Evolutionary conservation across 2,329 filamentous ascomycete species (phyloP).

Genomic region (Talaromyces sp.): DNA sequence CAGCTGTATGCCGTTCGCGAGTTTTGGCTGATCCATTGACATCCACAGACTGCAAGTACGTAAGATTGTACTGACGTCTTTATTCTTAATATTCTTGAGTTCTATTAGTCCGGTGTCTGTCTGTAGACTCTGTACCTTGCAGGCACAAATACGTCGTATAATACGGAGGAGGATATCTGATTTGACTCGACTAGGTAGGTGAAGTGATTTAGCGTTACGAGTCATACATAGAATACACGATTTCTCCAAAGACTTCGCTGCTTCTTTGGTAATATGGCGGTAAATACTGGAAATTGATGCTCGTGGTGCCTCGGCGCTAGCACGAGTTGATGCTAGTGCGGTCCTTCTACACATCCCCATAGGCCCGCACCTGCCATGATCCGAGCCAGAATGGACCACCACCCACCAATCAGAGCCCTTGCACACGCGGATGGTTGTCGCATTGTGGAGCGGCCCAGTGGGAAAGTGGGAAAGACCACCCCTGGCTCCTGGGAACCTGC

Average conservation of each 20-base stretch:
- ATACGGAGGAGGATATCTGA: neutral
- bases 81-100: neutral
- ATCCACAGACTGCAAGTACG: neutral
- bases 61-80: neutral
- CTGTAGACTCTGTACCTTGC: neutral
- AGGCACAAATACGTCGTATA: no score
- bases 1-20: no score
- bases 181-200: neutral
- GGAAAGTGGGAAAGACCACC: slow-evolving; percentile 9
- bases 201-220: neutral
- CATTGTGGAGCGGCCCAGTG: neutral
- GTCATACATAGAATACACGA: neutral
- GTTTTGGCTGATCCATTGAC: neutral
- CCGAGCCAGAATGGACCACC: neutral
- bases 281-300: neutral
- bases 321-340: slow-evolving; percentile 7
- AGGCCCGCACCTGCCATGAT: slow-evolving; percentile 13
- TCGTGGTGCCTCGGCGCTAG: slow-evolving; percentile 1
- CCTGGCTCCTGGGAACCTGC: slow-evolving; percentile 2
- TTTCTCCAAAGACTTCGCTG: neutral
- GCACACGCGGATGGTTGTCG: neutral
- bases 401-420: neutral
- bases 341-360: slow-evolving; percentile 1
- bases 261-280: neutral
- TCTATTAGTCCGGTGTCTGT: neutral